A percentile compares a stretch with the other conserved stretches of the same genome.
phyloP scores from a whole-genome alignment of 768 basidiomycete species.

The Lyophyllum decastes region DNA sequence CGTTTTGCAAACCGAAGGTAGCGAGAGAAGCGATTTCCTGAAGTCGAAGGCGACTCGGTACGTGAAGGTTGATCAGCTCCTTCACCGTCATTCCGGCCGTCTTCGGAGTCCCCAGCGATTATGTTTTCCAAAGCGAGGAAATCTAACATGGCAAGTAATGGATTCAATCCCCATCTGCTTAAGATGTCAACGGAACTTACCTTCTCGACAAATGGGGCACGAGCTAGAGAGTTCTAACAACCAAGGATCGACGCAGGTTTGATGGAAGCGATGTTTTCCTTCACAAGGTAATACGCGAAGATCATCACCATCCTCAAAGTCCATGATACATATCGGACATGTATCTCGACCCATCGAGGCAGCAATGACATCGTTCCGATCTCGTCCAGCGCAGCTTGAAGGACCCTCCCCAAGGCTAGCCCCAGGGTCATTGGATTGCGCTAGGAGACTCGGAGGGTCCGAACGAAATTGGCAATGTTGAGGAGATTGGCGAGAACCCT shows the following conservation, averaged over 20 bases:
- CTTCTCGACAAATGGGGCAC: slow-evolving; percentile 92
- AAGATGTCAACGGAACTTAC: slow-evolving; percentile 39
- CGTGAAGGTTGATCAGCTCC: slow-evolving; percentile 18
- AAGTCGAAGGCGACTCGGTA: slow-evolving; percentile 6
- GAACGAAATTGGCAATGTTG: neutral
- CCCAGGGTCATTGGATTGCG: neutral
- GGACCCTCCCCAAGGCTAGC: slow-evolving; percentile 22
- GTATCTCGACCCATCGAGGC: slow-evolving; percentile 78
- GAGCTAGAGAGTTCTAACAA: slow-evolving; percentile 85
- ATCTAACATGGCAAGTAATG: slow-evolving; percentile 33
- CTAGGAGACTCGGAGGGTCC: neutral
- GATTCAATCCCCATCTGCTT: neutral
- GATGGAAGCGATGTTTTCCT: slow-evolving; percentile 89
- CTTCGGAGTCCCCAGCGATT: slow-evolving; percentile 34
- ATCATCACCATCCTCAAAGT: slow-evolving; percentile 94
- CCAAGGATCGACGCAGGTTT: slow-evolving; percentile 91
- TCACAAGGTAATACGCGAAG: slow-evolving; percentile 90
- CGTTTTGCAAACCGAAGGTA: slow-evolving; percentile 56
- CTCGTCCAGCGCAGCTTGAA: slow-evolving; percentile 8
- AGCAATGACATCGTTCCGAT: slow-evolving; percentile 49
- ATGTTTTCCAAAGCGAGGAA: slow-evolving; percentile 65
- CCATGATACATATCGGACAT: slow-evolving; percentile 93
- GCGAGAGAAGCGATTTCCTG: slow-evolving; percentile 52
- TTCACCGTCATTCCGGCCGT: slow-evolving; percentile 18
- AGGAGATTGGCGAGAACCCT: neutral